phyloP scores from a whole-genome alignment of 768 basidiomycete genomes.

The Suillus placidus region DNA sequence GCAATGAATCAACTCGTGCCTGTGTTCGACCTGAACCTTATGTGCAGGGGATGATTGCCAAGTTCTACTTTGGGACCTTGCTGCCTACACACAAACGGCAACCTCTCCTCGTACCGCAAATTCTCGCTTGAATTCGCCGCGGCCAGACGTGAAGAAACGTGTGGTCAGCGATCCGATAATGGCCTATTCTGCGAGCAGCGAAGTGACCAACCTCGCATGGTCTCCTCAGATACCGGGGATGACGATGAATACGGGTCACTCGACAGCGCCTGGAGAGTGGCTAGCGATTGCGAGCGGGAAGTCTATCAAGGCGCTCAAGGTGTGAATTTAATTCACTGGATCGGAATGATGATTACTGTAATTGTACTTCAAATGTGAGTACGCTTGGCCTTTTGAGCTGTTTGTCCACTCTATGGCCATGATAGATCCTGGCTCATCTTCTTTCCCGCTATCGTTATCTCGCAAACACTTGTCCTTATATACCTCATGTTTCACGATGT shows the following conservation, averaged over 20 bases:
- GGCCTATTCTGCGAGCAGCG: constrained; percentile 77
- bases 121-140: constrained; percentile 76
- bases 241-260: constrained; percentile 73
- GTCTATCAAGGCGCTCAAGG: constrained; percentile 79
- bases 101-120: constrained; percentile 71
- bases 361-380: not conserved
- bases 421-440: not conserved
- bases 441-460: not conserved
- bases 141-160: constrained; percentile 79
- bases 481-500: not conserved
- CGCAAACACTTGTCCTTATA: not conserved
- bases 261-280: constrained; percentile 83
- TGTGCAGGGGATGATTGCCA: constrained; percentile 89
- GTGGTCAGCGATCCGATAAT: constrained; percentile 77
- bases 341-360: not conserved
- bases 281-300: constrained; percentile 83
- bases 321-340: constrained; percentile 42
- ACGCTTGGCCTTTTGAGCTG: not conserved
- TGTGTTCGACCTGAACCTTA: constrained; percentile 10
- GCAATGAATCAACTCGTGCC: not conserved
- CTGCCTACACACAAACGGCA: constrained; percentile 59
- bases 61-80: constrained; percentile 91
- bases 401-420: not conserved
- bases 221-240: constrained; percentile 81
- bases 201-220: constrained; percentile 87